phyloP scores from a whole-genome alignment of 2,329 filamentous ascomycete genomes.

The Pseudogymnoascus sp. region DNA sequence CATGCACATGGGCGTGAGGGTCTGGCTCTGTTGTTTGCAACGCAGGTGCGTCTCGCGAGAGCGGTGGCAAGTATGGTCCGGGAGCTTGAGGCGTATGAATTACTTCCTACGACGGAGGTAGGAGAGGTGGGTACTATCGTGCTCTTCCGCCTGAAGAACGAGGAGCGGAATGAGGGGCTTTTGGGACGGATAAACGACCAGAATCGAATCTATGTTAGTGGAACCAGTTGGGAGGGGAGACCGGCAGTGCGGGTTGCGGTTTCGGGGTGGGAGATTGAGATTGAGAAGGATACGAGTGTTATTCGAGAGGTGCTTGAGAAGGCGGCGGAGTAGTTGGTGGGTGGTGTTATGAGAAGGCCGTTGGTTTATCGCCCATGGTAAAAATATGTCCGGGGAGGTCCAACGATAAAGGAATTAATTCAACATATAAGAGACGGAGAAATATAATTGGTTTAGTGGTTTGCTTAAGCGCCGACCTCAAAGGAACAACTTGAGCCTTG shows the following conservation, averaged over 20 bases:
- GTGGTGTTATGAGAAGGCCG: neutral
- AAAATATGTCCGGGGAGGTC: neutral
- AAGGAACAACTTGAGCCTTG: neutral
- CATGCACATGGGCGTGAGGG: conserved; percentile 64
- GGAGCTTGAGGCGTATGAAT: conserved; percentile 52
- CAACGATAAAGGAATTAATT: neutral
- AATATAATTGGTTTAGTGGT: neutral
- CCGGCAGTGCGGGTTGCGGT: conserved; percentile 77
- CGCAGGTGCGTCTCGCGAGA: conserved; percentile 65
- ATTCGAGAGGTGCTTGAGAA: conserved; percentile 51
- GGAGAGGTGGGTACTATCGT: conserved; percentile 51
- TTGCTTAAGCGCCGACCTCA: neutral
- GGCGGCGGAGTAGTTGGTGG: neutral
- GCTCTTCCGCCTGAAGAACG: conserved; percentile 64
- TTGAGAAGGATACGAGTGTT: conserved; percentile 56
- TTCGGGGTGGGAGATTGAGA: conserved; percentile 72
- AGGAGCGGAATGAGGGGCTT: conserved; percentile 54
- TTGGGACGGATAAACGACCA: conserved; percentile 64
- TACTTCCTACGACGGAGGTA: conserved; percentile 44
- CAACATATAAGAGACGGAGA: neutral
- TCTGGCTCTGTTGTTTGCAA: conserved; percentile 58
- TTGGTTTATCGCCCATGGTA: neutral
- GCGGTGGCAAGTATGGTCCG: conserved; percentile 55
- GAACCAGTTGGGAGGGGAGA: conserved; percentile 65
- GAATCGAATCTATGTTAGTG: conserved; percentile 71